A percentile compares a stretch with the other conserved stretches of the same genome.
phyloP scores from a whole-genome alignment of 1,139 yeast genomes.

The Magnusiomyces magnusii region DNA sequence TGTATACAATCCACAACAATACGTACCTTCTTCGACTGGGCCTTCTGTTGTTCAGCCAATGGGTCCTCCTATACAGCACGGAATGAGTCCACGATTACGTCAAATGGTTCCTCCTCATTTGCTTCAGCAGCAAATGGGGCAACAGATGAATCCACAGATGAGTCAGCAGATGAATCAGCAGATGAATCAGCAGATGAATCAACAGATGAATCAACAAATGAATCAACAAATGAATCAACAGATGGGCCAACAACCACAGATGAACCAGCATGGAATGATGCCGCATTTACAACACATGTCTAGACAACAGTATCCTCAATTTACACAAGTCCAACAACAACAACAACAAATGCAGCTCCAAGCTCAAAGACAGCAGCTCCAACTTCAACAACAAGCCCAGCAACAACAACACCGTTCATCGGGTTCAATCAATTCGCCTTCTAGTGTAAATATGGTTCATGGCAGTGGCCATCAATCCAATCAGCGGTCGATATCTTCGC shows the following conservation, averaged over 20 bases:
- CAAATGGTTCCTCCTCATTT: neutral
- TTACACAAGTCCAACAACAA: neutral
- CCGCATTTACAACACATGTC: conserved; percentile 15
- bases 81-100: neutral
- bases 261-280: neutral
- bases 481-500: neutral
- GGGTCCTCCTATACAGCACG: neutral
- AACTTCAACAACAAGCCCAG: neutral
- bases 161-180: too few species aligned
- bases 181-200: too few species aligned
- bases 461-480: neutral
- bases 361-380: neutral
- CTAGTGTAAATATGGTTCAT: conserved; percentile 4
- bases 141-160: too few species aligned
- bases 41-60: conserved; percentile 3
- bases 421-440: neutral
- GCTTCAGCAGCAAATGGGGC: neutral
- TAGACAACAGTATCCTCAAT: conserved; percentile 7
- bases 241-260: neutral
- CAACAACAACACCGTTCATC: neutral
- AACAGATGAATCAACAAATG: too few species aligned
- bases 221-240: too few species aligned
- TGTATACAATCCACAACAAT: conserved; percentile 7
- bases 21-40: conserved; percentile 1
- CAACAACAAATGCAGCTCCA: conserved; percentile 3